Evolutionary conservation across 148 eudicot genomes (phyloP).

Genomic region (Camellia japonica): DNA sequence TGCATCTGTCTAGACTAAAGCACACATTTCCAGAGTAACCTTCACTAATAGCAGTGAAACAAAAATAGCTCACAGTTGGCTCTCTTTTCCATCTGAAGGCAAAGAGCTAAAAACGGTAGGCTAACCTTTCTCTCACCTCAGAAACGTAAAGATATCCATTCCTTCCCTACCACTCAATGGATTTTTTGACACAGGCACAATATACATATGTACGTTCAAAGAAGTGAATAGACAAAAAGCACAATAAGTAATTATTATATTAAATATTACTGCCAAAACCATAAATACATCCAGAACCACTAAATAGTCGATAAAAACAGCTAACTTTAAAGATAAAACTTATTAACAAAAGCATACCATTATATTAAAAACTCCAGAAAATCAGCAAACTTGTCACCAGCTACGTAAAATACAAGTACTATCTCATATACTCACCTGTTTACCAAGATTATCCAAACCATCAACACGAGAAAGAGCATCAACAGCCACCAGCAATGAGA

Average conservation of each 20-base stretch:
- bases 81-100: neutral
- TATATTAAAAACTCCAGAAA: neutral
- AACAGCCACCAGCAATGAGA: constrained; percentile 82
- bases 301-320: neutral
- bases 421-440: constrained; percentile 53
- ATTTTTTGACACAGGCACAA: neutral
- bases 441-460: constrained; percentile 50
- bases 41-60: neutral
- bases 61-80: neutral
- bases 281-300: neutral
- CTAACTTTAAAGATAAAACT: neutral
- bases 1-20: neutral
- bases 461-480: constrained; percentile 80
- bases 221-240: neutral
- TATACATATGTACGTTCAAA: neutral
- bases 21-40: neutral
- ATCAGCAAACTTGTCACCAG: neutral
- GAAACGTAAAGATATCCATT: neutral
- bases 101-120: neutral
- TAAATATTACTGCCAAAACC: neutral
- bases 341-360: neutral
- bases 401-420: neutral
- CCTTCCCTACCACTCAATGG: neutral
- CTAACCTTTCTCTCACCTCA: neutral
- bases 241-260: neutral